Conservation (phyloP, 371 early-diverging fungal genomes). For the Zopfochytrium polystomum region DNA sequence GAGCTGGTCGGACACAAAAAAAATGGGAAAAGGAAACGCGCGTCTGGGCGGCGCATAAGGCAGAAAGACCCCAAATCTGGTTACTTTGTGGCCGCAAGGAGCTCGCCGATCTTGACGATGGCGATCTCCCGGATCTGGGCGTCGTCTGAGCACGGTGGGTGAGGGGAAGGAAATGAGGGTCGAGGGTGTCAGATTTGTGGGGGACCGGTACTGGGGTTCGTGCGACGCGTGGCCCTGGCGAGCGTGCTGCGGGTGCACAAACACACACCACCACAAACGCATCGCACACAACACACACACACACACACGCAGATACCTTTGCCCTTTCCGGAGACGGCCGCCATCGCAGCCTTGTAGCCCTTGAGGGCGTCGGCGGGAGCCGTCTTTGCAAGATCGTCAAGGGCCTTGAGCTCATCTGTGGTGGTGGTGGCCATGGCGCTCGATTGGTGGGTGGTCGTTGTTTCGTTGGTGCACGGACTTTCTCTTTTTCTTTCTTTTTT, state of each 20-base stretch:
- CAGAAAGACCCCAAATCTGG: background rate
- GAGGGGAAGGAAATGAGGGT: conserved; percentile 12
- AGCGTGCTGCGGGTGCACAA: too few species aligned
- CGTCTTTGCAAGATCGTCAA: conserved; percentile 29
- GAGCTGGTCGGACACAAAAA: too few species aligned
- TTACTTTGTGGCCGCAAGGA: conserved; percentile 32
- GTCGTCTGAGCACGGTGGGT: conserved; percentile 16
- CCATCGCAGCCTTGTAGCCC: conserved; percentile 18
- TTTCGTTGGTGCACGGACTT: too few species aligned
- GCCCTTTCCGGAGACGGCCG: background rate
- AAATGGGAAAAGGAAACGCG: too few species aligned
- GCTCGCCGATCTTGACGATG: conserved; percentile 33
- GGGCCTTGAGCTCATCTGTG: conserved; percentile 15
- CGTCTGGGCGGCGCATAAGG: too few species aligned
- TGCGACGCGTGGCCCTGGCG: too few species aligned
- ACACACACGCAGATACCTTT: background rate
- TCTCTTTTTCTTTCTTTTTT: conserved; percentile 5
- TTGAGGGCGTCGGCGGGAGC: conserved; percentile 27
- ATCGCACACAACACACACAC: too few species aligned
- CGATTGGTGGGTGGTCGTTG: too few species aligned
- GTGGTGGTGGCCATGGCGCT: too few species aligned
- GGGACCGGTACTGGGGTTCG: too few species aligned
- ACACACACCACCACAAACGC: background rate
- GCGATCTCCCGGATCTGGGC: conserved; percentile 25
- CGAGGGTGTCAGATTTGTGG: conserved; percentile 13